Evolutionary conservation across 495 filamentous ascomycete genomes (phyloP).

Genomic region (Tuber indicum): DNA sequence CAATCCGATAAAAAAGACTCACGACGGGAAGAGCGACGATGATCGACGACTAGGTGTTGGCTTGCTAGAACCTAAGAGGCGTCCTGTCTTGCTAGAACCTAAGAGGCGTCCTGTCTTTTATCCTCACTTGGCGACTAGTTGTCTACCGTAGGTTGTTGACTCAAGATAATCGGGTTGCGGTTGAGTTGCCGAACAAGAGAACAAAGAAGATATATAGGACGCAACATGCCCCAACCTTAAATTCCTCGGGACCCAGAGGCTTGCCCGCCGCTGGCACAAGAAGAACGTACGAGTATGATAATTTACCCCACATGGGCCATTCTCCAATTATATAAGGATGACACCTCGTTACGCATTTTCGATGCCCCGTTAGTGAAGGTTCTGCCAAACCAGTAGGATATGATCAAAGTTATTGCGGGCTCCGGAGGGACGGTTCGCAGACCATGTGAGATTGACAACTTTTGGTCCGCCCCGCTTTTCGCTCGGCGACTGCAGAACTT

Average conservation of each 20-base stretch:
- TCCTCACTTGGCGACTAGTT: constrained; percentile 31
- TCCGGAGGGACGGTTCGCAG: constrained; percentile 27
- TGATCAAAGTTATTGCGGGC: constrained; percentile 8
- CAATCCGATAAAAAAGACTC: constrained; percentile 21
- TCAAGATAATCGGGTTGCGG: constrained; percentile 24
- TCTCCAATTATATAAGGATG: constrained; percentile 18
- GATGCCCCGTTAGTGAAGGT: constrained; percentile 23
- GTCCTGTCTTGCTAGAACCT: constrained; percentile 19
- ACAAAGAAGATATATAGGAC: constrained; percentile 25
- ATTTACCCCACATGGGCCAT: constrained; percentile 23
- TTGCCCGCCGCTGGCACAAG: constrained; percentile 4
- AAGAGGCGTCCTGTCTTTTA: constrained; percentile 18
- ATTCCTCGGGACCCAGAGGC: constrained; percentile 15
- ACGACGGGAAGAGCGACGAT: constrained; percentile 22
- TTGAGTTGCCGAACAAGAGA: constrained; percentile 26
- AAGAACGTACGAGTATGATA: not conserved
- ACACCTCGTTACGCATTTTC: constrained; percentile 16
- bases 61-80: constrained; percentile 16
- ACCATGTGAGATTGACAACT: constrained; percentile 27
- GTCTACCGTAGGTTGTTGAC: constrained; percentile 17
- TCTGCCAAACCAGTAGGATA: constrained; percentile 27
- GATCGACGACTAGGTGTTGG: constrained; percentile 30
- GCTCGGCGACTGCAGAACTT: constrained; percentile 33
- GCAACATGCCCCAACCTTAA: constrained; percentile 33
- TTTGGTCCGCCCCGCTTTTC: constrained; percentile 37